Evolutionary conservation across 805 yeast genomes (phyloP).

Genomic region (Pichia rugopelliculosa): DNA sequence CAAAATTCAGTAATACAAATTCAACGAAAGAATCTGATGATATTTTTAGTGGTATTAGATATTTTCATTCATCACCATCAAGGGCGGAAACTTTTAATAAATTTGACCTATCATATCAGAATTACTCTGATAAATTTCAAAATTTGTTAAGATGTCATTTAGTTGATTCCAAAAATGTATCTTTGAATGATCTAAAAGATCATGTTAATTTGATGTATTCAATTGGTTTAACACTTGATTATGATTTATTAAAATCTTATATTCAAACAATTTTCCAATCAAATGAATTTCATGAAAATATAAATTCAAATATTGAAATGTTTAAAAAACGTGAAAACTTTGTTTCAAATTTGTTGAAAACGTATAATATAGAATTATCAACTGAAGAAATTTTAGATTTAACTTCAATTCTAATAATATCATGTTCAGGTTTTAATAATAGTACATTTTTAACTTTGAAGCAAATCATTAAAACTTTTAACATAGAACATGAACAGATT

Average conservation of each 20-base stretch:
- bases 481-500: not conserved
- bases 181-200: conserved; percentile 15
- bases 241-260: conserved; percentile 16
- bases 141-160: conserved; percentile 16
- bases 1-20: conserved; percentile 6
- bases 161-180: conserved; percentile 13
- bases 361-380: conserved; percentile 18
- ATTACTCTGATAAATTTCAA: conserved; percentile 16
- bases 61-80: conserved; percentile 33
- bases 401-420: conserved; percentile 20
- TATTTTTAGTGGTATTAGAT: conserved; percentile 39
- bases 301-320: conserved; percentile 6
- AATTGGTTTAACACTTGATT: conserved; percentile 21
- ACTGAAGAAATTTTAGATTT: conserved; percentile 16
- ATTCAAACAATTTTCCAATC: conserved; percentile 23
- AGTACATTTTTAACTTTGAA: conserved; percentile 16
- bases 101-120: conserved; percentile 9
- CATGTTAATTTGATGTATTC: conserved; percentile 26
- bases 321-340: conserved; percentile 19
- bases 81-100: conserved; percentile 8
- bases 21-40: conserved; percentile 30
- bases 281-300: conserved; percentile 19
- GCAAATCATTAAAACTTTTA: conserved; percentile 1
- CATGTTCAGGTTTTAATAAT: conserved; percentile 25
- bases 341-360: conserved; percentile 13